These are phyloP conservation scores for Voacanga thouarsii DNA, from an alignment of 257 asterid species.

Conservation along the genomic window DNA sequence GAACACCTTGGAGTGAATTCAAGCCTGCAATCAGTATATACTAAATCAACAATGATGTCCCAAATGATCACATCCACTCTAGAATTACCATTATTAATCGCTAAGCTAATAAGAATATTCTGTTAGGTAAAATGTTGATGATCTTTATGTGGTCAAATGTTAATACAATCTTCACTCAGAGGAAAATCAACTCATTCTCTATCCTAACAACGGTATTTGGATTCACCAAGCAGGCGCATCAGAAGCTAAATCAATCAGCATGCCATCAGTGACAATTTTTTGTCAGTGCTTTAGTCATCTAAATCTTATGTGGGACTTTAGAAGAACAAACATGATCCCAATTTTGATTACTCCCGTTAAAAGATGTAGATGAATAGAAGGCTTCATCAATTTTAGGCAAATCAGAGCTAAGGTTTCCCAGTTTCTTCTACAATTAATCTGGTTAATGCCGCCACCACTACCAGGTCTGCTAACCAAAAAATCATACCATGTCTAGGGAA, in stretches of 20 bases:
- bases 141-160: neutral
- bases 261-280: neutral
- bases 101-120: neutral
- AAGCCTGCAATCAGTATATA: constrained; percentile 46
- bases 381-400: neutral
- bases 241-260: neutral
- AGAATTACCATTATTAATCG: neutral
- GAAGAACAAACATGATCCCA: neutral
- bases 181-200: neutral
- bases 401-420: neutral
- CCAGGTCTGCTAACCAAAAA: neutral
- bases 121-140: neutral
- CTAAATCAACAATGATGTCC: neutral
- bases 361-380: too few relatives aligned
- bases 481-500: neutral
- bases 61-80: neutral
- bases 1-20: constrained; percentile 53
- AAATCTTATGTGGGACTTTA: neutral
- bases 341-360: neutral
- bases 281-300: neutral
- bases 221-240: neutral
- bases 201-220: neutral
- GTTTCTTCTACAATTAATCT: neutral
- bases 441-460: neutral
- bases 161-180: neutral